phyloP scores from a whole-genome alignment of 2,329 filamentous ascomycete genomes.

The Apiospora saccharicola region DNA sequence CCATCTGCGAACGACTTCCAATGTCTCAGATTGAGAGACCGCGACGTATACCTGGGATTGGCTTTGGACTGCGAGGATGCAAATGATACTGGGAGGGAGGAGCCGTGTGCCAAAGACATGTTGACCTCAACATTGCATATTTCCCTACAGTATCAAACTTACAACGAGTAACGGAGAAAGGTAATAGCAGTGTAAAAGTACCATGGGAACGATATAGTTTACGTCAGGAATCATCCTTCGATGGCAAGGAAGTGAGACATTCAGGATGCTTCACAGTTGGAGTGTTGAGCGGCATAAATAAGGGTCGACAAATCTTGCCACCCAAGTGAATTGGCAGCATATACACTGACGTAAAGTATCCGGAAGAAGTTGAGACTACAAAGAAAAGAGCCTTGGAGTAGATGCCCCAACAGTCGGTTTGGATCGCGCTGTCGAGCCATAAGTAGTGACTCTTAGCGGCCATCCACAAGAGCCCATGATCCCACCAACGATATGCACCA shows the following conservation, averaged over 20 bases:
- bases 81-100: neutral
- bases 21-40: neutral
- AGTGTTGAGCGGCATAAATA: neutral
- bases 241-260: neutral
- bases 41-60: neutral
- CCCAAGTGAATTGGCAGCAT: neutral
- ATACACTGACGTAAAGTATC: neutral
- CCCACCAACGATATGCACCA: neutral
- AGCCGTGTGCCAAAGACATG: neutral
- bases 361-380: neutral
- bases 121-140: constrained; percentile 14
- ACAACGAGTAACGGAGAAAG: neutral
- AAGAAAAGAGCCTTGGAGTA: neutral
- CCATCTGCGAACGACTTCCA: neutral
- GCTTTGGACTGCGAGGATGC: neutral
- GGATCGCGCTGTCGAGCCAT: neutral
- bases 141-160: neutral
- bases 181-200: neutral
- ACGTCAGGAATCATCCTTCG: neutral
- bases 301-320: neutral
- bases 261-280: neutral
- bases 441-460: no score
- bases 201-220: neutral
- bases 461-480: neutral
- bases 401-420: neutral